Base-by-base conservation (phyloP, 768 basidiomycete species). In the Tricholoma matsutake region DNA sequence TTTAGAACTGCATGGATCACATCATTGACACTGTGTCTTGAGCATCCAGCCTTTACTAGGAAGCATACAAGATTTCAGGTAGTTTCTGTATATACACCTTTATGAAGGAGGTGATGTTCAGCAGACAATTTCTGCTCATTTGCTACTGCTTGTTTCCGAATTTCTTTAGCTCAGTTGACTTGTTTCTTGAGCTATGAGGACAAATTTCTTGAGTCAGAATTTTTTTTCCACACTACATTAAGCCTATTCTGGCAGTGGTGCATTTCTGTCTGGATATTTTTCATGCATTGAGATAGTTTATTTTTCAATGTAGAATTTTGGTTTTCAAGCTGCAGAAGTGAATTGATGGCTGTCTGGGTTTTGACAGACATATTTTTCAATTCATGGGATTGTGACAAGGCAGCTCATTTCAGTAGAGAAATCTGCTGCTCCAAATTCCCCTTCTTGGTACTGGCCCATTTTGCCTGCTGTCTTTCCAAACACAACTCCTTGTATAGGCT, bases 1-100 rank as follows among this genome's bases (percentile, higher is more conserved):
- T 62, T 49, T 31, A 59, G 37, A 47, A 63, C 58, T 32, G 54
- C 49, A 60, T 32, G 29, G 22, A 59, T 60, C 16, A 60, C 62
- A 43, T 63, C 35, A 22, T 31, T 51, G 39, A 61, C 54, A 61
- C 41, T 47, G 41, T 59, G 54, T 56, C 54, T 59, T 43, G 58
- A 54, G 55, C 62, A 63, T 0, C 62, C 62, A 47, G 45, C 45
- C 20, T 47, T 47, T 4, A 47, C 45, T 11, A 47, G 45, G 22
- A 47, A 47, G 45, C 9, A 9, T 25, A 47, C 22, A 47, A 47
- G 45, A 25, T 47, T 47, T 47, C 20, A 14, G 45, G 20, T 47
- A 9, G 1, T 41, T 41, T 41, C 41, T 41, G 41, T 41, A 41
- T 47, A 25, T 47, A 47, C 45, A 47, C 45, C 45, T 11, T 47